These are phyloP conservation scores for Amanita muscaria DNA, from an alignment of 768 basidiomycete genomes.

Conservation along the genomic window DNA sequence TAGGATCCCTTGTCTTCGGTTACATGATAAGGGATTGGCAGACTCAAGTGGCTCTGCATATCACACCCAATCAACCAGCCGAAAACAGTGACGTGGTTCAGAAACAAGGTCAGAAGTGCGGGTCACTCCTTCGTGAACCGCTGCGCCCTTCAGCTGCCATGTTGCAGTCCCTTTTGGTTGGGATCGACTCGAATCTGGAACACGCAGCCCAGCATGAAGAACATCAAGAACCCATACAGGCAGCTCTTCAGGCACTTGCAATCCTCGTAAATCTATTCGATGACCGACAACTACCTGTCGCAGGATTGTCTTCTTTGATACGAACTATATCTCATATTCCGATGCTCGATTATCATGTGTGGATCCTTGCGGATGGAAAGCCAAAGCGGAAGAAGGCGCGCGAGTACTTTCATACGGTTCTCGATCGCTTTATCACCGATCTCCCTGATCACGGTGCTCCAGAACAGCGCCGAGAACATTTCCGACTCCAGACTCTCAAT, in stretches of 20 bases:
- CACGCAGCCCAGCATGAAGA: slow-evolving; percentile 16
- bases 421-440: slow-evolving; percentile 30
- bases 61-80: slow-evolving; percentile 2
- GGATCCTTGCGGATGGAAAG: slow-evolving; percentile 23
- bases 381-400: slow-evolving; percentile 29
- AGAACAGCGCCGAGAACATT: slow-evolving; percentile 2
- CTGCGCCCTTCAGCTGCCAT: neutral
- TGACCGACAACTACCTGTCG: slow-evolving; percentile 35
- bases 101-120: neutral
- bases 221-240: slow-evolving; percentile 17
- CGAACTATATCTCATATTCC: slow-evolving; percentile 39
- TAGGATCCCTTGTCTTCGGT: slow-evolving; percentile 65
- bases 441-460: slow-evolving; percentile 18
- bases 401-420: slow-evolving; percentile 39
- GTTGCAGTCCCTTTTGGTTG: slow-evolving; percentile 21
- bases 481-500: slow-evolving; percentile 25
- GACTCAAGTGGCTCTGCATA: slow-evolving; percentile 18
- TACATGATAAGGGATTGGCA: slow-evolving; percentile 59
- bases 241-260: slow-evolving; percentile 52
- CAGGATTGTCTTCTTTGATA: slow-evolving; percentile 36
- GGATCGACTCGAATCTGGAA: slow-evolving; percentile 26
- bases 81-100: slow-evolving; percentile 1
- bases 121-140: neutral
- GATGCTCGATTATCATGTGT: slow-evolving; percentile 28
- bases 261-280: slow-evolving; percentile 48